Evolutionary conservation across 345 rosid species (phyloP), one percentile per base, ranked within the genome.

Genomic region (Euphorbia lathyris): DNA sequence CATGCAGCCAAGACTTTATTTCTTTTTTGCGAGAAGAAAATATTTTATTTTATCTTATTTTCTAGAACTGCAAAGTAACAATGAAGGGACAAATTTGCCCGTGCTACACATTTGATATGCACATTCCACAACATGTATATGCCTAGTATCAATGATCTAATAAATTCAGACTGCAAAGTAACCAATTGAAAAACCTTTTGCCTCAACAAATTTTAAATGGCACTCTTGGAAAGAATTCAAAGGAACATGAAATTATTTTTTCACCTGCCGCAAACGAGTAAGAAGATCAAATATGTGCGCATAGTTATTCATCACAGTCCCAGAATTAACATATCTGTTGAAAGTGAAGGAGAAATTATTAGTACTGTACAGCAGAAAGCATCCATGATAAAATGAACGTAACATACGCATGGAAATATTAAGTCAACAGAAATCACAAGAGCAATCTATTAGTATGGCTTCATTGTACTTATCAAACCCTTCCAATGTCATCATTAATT

Each of bases 251-350:
- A 53, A 63, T 43, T 57, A 63, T 47, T 23, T 62, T 72, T 70
- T 66, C 67, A 90, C 99, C 96, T 90, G 99, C 66, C 99, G 91
- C 86, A 95, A 74, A 63, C 97, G 99, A 7, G 96, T 92, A 26
- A 95, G 93, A 70, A 92, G 97, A 72, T 92, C 99, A 82, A 95
- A 95, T 76, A 95, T 95, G 79, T 90, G 97, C 50, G 97, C 99
- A 77, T 87, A 92, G 74, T 95, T 95, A 79, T 95, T 88, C 97
- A 87, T 82, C 69, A 95, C 72, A 52, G 96, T 95, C 72, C 99
- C 99, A 56, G 90, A 88, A 68, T 83, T 75, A 56, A 88, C 80
- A 79, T 90, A 95, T 67, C 99, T 95, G 89, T 78, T 56, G 51
- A 25, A 4, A 50, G 51, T 42, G 19, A 36, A 58, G 2, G 60